A percentile compares a stretch with the other conserved stretches of the same genome.
Conservation (phyloP, 139 green algal genomes). For the Nannochloris sp. region DNA sequence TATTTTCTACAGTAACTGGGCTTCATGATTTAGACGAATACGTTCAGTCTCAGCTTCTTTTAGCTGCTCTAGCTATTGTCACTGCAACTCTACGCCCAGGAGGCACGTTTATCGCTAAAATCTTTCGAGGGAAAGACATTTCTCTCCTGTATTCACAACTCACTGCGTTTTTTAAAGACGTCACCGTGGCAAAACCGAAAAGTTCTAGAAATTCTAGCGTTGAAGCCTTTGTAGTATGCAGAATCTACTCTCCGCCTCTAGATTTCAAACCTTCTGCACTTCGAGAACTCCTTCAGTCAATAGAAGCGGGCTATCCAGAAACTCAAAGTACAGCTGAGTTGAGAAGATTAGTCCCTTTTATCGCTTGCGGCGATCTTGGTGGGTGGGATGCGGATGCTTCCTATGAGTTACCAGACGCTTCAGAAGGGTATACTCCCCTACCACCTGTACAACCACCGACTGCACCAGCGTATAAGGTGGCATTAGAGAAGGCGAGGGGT, state of each 20-base stretch:
- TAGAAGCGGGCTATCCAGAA: not conserved
- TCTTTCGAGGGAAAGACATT: slow-evolving; percentile 88
- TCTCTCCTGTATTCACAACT: slow-evolving; percentile 89
- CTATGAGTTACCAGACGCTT: slow-evolving; percentile 62
- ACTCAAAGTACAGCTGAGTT: not conserved
- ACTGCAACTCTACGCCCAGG: slow-evolving; percentile 72
- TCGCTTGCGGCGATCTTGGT: slow-evolving; percentile 87
- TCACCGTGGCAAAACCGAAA: slow-evolving; percentile 89
- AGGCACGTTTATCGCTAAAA: slow-evolving; percentile 91
- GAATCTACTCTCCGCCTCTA: slow-evolving; percentile 56
- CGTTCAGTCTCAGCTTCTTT: slow-evolving; percentile 89
- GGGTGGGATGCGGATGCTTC: slow-evolving; percentile 86
- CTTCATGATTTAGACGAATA: slow-evolving; percentile 99
- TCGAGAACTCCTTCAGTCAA: slow-evolving; percentile 35
- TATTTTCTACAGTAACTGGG: slow-evolving; percentile 74
- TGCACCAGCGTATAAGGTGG: slow-evolving; percentile 73
- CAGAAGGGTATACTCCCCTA: slow-evolving; percentile 46
- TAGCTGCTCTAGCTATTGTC: slow-evolving; percentile 83
- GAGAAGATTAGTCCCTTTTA: slow-evolving; percentile 71
- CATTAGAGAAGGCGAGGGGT: slow-evolving; percentile 33
- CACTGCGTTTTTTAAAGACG: slow-evolving; percentile 81
- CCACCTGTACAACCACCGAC: slow-evolving; percentile 82
- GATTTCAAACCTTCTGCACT: slow-evolving; percentile 57
- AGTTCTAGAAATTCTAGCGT: slow-evolving; percentile 82
- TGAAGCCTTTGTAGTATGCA: slow-evolving; percentile 96